A percentile compares a stretch with the other conserved stretches of the same genome.
These are phyloP conservation scores for Colletotrichum sp. DNA, from an alignment of 2,329 filamentous ascomycete species.

Conservation along the genomic window DNA sequence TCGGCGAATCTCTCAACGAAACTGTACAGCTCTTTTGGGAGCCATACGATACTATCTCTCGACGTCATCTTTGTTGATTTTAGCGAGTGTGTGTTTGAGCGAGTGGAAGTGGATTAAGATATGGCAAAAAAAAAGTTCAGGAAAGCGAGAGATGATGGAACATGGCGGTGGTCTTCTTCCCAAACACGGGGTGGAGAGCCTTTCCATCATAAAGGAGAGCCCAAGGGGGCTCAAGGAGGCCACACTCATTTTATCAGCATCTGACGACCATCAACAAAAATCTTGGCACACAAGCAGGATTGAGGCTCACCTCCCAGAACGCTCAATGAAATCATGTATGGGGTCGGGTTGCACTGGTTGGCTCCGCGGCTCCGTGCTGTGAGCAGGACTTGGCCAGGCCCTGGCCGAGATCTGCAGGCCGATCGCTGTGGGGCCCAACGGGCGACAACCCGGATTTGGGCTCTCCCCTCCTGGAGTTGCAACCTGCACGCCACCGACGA, in stretches of 20 bases:
- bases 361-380: background rate
- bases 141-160: background rate
- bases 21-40: constrained; percentile 16
- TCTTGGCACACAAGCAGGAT: background rate
- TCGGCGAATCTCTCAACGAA: constrained; percentile 14
- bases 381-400: constrained; percentile 5
- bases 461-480: background rate
- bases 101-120: background rate
- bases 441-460: constrained; percentile 13
- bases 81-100: constrained; percentile 1
- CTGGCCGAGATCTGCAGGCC: constrained; percentile 17
- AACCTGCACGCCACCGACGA: constrained; percentile 9
- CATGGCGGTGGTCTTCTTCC: background rate
- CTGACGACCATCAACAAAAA: background rate
- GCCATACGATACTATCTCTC: constrained; percentile 13
- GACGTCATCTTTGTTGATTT: background rate
- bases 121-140: background rate
- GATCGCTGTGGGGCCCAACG: constrained; percentile 1
- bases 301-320: background rate
- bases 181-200: background rate
- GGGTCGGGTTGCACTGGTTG: constrained; percentile 11
- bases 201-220: background rate
- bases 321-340: constrained; percentile 19
- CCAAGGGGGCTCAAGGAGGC: background rate
- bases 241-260: background rate